Base-by-base conservation (phyloP, 169 alveolate genomes). In the Cryptosporidium ryanae region DNA sequence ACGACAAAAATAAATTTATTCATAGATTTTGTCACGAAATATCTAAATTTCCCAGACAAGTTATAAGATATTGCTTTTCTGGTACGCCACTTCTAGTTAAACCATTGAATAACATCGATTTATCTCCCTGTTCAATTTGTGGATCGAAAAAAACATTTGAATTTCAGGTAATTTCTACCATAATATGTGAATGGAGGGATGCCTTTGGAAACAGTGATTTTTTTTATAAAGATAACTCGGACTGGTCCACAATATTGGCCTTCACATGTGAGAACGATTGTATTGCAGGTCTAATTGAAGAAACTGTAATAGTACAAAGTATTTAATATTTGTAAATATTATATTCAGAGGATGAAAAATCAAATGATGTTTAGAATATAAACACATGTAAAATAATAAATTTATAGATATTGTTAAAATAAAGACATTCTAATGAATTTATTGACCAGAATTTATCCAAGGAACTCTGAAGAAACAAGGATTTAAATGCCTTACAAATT, bases 161-260 rank as follows among this genome's bases (percentile, higher is more conserved):
- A 31, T 76, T 76, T 13, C 87, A 76, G 13, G 31, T 76, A 2
- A 18, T 76, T 5, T 76, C 87, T 17, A 59, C 87, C 21, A 21
- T 76, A 23, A 44, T 76, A 54, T 76, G 59, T 61, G 87, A 76
- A 61, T 55, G 71, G 65, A 65, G 34, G 18, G 25, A 27, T 17
- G 54, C 43, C 25, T 76, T 76, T 59, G 71, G 68, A 46, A 52
- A 55, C 21, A 59, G 65, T 27, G 87, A 76, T 13, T 23, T 54
- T 50, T 52, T 55, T 6, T 21, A 2, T 25, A 68, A 68, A 29
- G 54, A 27, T 34, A 49, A 54, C 38, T 21, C 65, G 0, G 87
- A 76, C 17, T 76, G 87, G 87, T 55, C 87, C 38, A 76, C 87
- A 57, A 48, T 76, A 57, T 38, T 76, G 25, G 13, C 59, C 17